Base-by-base conservation (phyloP, 495 filamentous ascomycete genomes). In the Hypoxylon crocopeplum region DNA sequence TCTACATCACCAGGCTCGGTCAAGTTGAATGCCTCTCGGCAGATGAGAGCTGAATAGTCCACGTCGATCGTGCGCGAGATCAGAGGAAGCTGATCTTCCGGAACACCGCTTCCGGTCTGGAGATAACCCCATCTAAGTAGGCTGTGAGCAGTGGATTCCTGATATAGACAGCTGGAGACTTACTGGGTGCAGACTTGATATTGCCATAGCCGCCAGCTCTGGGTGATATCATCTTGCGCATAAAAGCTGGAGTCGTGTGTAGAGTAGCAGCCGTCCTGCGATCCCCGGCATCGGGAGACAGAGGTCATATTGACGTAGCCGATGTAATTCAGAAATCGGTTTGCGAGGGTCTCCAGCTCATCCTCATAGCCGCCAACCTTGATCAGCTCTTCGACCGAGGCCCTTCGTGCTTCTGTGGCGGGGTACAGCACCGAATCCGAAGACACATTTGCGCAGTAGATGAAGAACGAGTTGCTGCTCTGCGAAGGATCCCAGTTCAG, bases 401-500 rank as follows among this genome's bases (percentile, higher is more conserved):
- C 48, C 15, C 66, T 66, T 7, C 79, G 65, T 11, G 37, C 51
- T 21, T 72, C 68, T 2, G 74, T 78, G 2, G 63, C 59, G 1
- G 79, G 74, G 59, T 83, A 85, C 7, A 86, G 63, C 6, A 80
- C 67, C 7, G 68, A 47, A 3, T 67, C 40, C 12, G 75, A 67
- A 13, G 79, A 84, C 56, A 91, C 73, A 48, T 83, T 85, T 29
- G 66, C 69, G 66, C 87, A 91, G 64, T 84, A 91, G 12, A 78
- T 15, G 45, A 75, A 76, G 66, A 89, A 88, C 2, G 59, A 48
- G 6, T 79, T 73, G 33, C 69, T 69, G 62, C 83, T 85, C 48
- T 82, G 56, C 1, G 71, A 75, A 0, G 86, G 87, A 64, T 91
- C 88, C 89, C 89, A 92, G 66, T 89, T 90, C 3, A 79, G 75